Evolutionary conservation across 225 moss, liverwort and hornwort species (phyloP).

Genomic region (Pseudoscleropodium purum): DNA sequence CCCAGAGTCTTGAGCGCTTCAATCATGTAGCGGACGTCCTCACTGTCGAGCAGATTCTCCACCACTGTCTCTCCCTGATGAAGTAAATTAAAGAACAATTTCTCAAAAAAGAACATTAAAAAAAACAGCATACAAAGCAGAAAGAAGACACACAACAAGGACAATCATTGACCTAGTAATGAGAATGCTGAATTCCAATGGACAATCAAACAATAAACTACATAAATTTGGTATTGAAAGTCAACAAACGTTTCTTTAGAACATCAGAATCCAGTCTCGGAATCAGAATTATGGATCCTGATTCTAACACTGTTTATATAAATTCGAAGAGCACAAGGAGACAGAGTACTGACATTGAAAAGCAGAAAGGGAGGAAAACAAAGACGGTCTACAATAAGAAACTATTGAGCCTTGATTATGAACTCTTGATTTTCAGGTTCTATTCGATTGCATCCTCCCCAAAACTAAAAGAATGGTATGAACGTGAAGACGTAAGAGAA

Average conservation of each 20-base stretch:
- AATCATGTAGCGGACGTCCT: slow-evolving; percentile 94
- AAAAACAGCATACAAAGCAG: neutral
- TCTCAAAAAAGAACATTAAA: neutral
- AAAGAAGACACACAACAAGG: neutral
- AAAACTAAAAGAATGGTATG: neutral
- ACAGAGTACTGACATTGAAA: neutral
- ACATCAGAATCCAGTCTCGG: neutral
- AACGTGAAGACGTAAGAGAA: neutral
- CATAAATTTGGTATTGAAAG: too few species aligned
- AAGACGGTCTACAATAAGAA: neutral
- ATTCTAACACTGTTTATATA: neutral
- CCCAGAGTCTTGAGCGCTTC: slow-evolving; percentile 67
- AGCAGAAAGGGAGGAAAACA: neutral
- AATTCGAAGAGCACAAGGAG: neutral
- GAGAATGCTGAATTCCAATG: neutral
- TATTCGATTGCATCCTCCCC: too few species aligned
- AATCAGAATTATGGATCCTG: neutral
- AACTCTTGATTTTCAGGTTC: neutral
- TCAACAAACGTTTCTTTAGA: neutral
- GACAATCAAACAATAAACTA: neutral
- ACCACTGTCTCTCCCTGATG: slow-evolving; percentile 79
- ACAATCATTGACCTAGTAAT: neutral
- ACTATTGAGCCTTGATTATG: neutral
- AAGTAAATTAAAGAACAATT: neutral
- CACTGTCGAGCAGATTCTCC: slow-evolving; percentile 93